Evolutionary conservation across 805 yeast genomes (phyloP).

Genomic region (Phaffomyces thermotolerans): DNA sequence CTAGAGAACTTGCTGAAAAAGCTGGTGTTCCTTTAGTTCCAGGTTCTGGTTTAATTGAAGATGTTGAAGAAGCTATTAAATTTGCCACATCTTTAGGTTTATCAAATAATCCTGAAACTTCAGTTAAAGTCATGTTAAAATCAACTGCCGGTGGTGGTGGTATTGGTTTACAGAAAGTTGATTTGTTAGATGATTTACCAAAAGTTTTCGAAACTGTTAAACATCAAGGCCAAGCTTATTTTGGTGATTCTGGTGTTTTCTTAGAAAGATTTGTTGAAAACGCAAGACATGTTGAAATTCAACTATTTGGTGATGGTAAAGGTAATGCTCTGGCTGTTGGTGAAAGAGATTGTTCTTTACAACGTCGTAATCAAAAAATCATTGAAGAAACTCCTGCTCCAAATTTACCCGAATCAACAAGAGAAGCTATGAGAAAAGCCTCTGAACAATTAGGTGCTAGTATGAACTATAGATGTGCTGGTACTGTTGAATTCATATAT

Average conservation of each 20-base stretch:
- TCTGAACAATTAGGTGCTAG: conserved; percentile 77
- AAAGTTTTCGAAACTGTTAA: conserved; percentile 84
- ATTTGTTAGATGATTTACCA: conserved; percentile 70
- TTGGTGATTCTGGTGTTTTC: conserved; percentile 94
- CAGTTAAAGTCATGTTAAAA: conserved; percentile 91
- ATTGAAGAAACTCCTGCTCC: conserved; percentile 99
- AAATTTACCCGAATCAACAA: conserved; percentile 72
- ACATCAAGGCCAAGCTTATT: conserved; percentile 88
- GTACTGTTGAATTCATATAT: conserved; percentile 93
- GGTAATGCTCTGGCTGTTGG: conserved; percentile 93
- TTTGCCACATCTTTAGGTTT: conserved; percentile 62
- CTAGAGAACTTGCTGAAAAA: conserved; percentile 82
- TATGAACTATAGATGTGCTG: conserved; percentile 92
- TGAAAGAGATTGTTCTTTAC: conserved; percentile 96
- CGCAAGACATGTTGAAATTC: conserved; percentile 95
- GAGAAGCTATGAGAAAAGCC: conserved; percentile 68
- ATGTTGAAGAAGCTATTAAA: conserved; percentile 65
- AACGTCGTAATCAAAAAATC: conserved; percentile 93
- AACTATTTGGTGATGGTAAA: conserved; percentile 91
- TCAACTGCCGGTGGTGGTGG: conserved; percentile 99
- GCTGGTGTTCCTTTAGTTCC: conserved; percentile 98
- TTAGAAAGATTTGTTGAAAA: conserved; percentile 91
- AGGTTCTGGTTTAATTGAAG: conserved; percentile 80
- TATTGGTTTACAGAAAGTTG: conserved; percentile 92
- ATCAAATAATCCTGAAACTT: conserved; percentile 27